A percentile compares a stretch with the other conserved stretches of the same genome.
phyloP scores from a whole-genome alignment of 139 green algal genomes.

The Astrephomene gubernaculifera region DNA sequence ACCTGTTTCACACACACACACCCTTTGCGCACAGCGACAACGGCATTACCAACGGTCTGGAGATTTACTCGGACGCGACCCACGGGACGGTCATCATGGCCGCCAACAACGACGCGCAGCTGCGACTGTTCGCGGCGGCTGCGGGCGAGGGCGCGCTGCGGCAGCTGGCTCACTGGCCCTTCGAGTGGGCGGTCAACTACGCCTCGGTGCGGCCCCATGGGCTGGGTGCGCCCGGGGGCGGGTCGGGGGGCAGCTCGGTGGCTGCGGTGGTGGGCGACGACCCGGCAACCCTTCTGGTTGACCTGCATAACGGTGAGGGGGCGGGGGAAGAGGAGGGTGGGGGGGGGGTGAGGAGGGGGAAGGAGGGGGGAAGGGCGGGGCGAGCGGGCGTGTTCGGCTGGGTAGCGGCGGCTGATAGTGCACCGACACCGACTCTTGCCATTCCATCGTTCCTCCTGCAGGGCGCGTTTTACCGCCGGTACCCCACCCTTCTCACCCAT shows the following conservation, averaged over 20 bases:
- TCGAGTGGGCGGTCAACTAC: slow-evolving; percentile 93
- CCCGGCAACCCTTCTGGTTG: slow-evolving; percentile 59
- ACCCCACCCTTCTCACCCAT: too few species aligned
- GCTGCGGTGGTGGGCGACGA: slow-evolving; percentile 79
- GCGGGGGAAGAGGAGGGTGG: too few species aligned
- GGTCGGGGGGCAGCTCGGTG: slow-evolving; percentile 15
- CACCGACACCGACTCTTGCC: too few species aligned
- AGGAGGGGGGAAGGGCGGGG: too few species aligned
- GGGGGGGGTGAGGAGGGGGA: too few species aligned
- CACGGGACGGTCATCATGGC: slow-evolving; percentile 65
- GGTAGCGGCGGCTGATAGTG: too few species aligned
- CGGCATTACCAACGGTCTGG: slow-evolving; percentile 95
- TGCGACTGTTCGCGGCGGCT: slow-evolving; percentile 36
- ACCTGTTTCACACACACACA: background rate
- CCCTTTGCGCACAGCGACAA: slow-evolving; percentile 75
- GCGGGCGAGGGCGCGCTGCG: slow-evolving; percentile 31
- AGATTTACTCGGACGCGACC: slow-evolving; percentile 70
- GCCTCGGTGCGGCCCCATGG: slow-evolving; percentile 65
- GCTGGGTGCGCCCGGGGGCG: too few species aligned
- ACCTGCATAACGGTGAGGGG: slow-evolving; percentile 48
- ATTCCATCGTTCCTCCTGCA: too few species aligned
- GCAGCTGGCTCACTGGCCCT: slow-evolving; percentile 48
- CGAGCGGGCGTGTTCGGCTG: too few species aligned
- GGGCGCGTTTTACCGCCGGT: too few species aligned
- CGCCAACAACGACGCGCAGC: slow-evolving; percentile 89